These are phyloP conservation scores for Yamadazyma songkhlaensis DNA, from an alignment of 1,139 yeast species.

Conservation along the genomic window DNA sequence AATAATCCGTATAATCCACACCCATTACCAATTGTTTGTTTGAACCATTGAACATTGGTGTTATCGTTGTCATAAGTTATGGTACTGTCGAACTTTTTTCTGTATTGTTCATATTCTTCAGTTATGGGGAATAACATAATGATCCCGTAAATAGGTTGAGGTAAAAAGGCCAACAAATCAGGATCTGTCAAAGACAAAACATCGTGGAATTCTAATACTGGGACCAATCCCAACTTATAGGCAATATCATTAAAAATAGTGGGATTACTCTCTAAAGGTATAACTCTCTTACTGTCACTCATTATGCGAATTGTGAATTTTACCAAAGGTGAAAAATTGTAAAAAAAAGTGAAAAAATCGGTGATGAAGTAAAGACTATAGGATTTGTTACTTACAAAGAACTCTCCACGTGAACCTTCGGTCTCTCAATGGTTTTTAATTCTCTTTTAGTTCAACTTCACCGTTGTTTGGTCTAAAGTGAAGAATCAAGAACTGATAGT, in stretches of 20 bases:
- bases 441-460: too few relatives aligned
- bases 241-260: constrained; percentile 76
- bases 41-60: constrained; percentile 53
- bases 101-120: constrained; percentile 52
- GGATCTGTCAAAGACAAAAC: constrained; percentile 82
- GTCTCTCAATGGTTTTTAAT: too few relatives aligned
- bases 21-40: constrained; percentile 83
- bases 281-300: constrained; percentile 36
- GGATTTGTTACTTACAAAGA: too few relatives aligned
- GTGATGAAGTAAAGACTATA: too few relatives aligned
- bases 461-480: too few relatives aligned
- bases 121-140: constrained; percentile 81
- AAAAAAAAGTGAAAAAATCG: too few relatives aligned
- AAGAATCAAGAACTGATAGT: too few relatives aligned
- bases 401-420: too few relatives aligned
- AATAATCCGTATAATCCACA: constrained; percentile 91
- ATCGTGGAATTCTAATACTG: constrained; percentile 66
- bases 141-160: constrained; percentile 76
- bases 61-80: constrained; percentile 17
- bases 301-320: not conserved
- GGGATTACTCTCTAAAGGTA: constrained; percentile 92
- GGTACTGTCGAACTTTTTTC: constrained; percentile 31
- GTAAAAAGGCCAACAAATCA: constrained; percentile 72
- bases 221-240: constrained; percentile 61
- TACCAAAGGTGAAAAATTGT: too few relatives aligned